These are phyloP conservation scores for Arctium minus DNA, from an alignment of 129 eudicot species.

Conservation along the genomic window DNA sequence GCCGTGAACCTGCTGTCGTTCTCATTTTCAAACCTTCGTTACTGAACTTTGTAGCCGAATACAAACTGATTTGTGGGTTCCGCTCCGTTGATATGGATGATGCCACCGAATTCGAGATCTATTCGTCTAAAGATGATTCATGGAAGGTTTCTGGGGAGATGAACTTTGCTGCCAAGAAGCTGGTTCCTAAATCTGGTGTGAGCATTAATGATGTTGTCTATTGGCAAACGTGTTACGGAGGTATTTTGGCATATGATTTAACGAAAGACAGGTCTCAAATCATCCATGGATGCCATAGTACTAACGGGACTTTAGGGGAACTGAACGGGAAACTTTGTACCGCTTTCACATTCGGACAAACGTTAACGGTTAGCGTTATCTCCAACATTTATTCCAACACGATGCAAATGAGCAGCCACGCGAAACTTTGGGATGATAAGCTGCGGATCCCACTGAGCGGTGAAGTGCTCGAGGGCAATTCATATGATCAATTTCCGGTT, in stretches of 20 bases:
- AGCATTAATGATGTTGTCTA: constrained; percentile 40
- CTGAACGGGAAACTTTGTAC: constrained; percentile 50
- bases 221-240: constrained; percentile 22
- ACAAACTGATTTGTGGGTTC: constrained; percentile 53
- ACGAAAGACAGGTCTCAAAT: constrained; percentile 42
- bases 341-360: constrained; percentile 3
- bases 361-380: constrained; percentile 15
- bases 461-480: not conserved
- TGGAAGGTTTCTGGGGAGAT: constrained; percentile 63
- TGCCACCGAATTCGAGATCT: constrained; percentile 62
- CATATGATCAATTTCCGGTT: not conserved
- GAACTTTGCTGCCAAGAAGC: constrained; percentile 21
- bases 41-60: constrained; percentile 55
- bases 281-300: constrained; percentile 6
- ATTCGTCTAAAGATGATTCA: constrained; percentile 41
- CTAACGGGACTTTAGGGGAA: constrained; percentile 33
- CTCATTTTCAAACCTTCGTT: constrained; percentile 60
- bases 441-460: not conserved
- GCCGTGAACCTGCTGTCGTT: constrained; percentile 44
- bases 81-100: constrained; percentile 55
- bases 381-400: constrained; percentile 44
- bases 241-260: constrained; percentile 46
- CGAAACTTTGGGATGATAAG: constrained; percentile 31
- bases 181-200: constrained; percentile 40
- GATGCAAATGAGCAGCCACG: constrained; percentile 43